Percentiles rank a stretch among this genome's conserved stretches.
Conservation (phyloP, 2,329 filamentous ascomycete species). For the Colletotrichum brevisporum region DNA sequence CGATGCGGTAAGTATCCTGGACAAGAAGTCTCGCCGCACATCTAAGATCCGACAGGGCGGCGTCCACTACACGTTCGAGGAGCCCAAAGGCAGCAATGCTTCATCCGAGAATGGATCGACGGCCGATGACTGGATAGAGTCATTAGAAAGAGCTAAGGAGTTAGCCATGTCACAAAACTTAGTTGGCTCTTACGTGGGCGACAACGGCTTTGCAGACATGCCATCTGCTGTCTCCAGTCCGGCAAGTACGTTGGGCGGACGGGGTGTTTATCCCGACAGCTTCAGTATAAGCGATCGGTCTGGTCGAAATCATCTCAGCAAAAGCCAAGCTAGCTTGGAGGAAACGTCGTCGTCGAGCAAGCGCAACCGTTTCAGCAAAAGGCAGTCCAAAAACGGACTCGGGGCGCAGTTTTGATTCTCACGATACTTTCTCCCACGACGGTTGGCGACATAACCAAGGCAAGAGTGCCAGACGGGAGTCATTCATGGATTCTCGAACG, state of each 20-base stretch:
- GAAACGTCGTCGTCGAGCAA: constrained; percentile 61
- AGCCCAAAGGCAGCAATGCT: constrained; percentile 78
- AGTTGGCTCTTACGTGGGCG: constrained; percentile 75
- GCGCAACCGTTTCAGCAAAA: constrained; percentile 85
- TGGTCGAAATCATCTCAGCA: constrained; percentile 70
- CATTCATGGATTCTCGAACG: not conserved
- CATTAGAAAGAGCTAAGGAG: constrained; percentile 87
- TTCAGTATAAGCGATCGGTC: constrained; percentile 65
- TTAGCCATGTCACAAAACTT: constrained; percentile 82
- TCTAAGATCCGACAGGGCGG: constrained; percentile 73
- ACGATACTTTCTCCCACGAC: not conserved
- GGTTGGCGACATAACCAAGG: not conserved
- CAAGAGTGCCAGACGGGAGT: not conserved
- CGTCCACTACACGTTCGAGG: constrained; percentile 93
- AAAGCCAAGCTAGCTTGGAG: constrained; percentile 70
- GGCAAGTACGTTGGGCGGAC: constrained; percentile 77
- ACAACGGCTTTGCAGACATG: constrained; percentile 77
- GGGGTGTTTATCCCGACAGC: constrained; percentile 66
- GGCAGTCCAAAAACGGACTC: constrained; percentile 94
- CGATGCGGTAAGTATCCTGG: constrained; percentile 80
- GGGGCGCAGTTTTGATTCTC: constrained; percentile 82
- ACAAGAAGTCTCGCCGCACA: constrained; percentile 35
- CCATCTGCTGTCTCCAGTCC: constrained; percentile 82
- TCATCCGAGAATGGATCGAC: constrained; percentile 74
- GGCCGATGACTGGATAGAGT: constrained; percentile 93